Evolutionary conservation across 2,329 filamentous ascomycete genomes (phyloP).

Genomic region (Beauveria medogensis): DNA sequence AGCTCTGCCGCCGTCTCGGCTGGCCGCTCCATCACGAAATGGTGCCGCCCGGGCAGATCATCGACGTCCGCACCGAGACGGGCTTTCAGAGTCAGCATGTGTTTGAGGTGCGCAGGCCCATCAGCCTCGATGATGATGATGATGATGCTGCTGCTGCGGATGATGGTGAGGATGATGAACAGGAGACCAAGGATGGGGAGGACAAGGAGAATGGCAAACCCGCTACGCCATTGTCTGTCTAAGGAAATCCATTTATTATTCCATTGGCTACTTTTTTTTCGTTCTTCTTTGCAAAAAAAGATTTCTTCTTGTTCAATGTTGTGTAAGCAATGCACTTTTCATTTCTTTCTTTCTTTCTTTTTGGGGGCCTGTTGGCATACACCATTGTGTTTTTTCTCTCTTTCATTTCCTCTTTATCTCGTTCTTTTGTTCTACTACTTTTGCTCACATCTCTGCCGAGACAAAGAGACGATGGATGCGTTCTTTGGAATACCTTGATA

Average conservation of each 20-base stretch:
- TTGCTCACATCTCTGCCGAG: no score
- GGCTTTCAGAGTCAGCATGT: constrained; percentile 29
- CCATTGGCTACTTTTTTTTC: background rate
- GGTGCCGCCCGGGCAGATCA: constrained; percentile 58
- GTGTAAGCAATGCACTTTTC: background rate
- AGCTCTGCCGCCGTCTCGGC: constrained; percentile 72
- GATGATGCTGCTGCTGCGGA: background rate
- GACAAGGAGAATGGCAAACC: background rate
- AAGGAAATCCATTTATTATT: background rate
- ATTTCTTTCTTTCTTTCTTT: background rate
- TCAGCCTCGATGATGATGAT: background rate
- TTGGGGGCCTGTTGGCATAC: background rate
- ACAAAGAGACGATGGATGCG: no score
- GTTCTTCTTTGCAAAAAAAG: background rate
- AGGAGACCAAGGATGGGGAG: background rate
- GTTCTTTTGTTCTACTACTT: background rate
- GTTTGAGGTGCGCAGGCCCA: constrained; percentile 22
- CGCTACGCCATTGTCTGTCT: background rate
- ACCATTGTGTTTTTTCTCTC: background rate
- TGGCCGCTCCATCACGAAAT: constrained; percentile 80
- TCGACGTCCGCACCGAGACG: constrained; percentile 41
- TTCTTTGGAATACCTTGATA: no score
- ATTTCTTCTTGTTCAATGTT: background rate
- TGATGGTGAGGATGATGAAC: background rate
- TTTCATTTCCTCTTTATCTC: background rate